phyloP scores from a whole-genome alignment of 352 stramenopile species.

The Phytophthora podocarpi region DNA sequence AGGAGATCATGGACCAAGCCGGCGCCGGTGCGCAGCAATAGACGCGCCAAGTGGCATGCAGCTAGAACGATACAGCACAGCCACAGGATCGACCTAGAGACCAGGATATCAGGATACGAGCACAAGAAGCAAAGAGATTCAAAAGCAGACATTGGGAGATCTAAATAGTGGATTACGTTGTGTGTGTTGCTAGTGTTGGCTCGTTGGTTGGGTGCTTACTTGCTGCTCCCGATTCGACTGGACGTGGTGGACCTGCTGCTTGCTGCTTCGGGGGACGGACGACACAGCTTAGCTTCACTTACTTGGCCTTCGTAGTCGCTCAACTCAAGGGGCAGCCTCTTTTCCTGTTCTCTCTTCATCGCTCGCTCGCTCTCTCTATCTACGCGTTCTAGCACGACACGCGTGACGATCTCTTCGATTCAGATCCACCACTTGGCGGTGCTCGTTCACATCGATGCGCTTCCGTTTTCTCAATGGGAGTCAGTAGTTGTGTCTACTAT shows the following conservation, averaged over 20 bases:
- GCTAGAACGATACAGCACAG: not conserved
- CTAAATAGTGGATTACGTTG: slow-evolving; percentile 60
- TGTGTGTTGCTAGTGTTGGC: slow-evolving; percentile 13
- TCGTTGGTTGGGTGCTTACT: not conserved
- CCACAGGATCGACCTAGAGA: not conserved
- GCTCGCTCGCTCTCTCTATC: slow-evolving; percentile 17
- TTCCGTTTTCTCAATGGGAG: slow-evolving; percentile 17
- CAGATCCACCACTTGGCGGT: slow-evolving; percentile 1
- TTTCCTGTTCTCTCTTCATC: not conserved
- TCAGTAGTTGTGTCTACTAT: slow-evolving; percentile 85
- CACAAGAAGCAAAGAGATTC: not conserved
- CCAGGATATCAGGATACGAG: too few species aligned
- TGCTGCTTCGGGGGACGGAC: slow-evolving; percentile 10
- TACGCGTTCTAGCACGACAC: slow-evolving; percentile 21
- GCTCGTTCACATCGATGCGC: slow-evolving; percentile 29
- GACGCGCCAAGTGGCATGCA: slow-evolving; percentile 19
- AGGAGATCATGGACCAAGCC: slow-evolving; percentile 88
- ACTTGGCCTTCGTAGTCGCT: slow-evolving; percentile 12
- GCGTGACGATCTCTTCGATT: not conserved
- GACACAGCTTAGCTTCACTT: slow-evolving; percentile 12
- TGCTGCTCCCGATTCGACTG: too few species aligned
- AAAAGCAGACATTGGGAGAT: slow-evolving; percentile 28
- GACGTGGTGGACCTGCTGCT: too few species aligned
- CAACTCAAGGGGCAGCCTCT: not conserved
- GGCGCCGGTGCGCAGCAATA: slow-evolving; percentile 51